Evolutionary conservation across 192 early-diverging fungal genomes (phyloP).

Genomic region (Fimicolochytrium jonesii): DNA sequence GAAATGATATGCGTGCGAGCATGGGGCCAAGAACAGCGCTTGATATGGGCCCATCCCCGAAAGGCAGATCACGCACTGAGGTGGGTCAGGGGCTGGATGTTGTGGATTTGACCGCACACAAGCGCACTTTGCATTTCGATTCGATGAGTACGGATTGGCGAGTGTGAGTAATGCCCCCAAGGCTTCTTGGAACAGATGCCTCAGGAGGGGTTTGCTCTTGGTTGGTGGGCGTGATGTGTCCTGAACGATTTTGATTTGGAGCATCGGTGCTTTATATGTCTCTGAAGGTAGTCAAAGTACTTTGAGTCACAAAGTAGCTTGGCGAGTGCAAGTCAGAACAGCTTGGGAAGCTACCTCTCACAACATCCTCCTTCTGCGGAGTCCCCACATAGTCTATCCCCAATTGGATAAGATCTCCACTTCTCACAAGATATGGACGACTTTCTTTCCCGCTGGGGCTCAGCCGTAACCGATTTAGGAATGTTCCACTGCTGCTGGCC

Average conservation of each 20-base stretch:
- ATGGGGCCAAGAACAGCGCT: constrained; percentile 85
- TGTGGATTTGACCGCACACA: no score
- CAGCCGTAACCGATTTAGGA: constrained; percentile 82
- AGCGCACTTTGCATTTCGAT: constrained; percentile 1
- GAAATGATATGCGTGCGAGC: constrained; percentile 89
- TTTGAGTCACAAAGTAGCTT: no score
- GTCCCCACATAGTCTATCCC: constrained; percentile 87
- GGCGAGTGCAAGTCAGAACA: background rate
- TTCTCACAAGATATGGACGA: constrained; percentile 53
- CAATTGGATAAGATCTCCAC: constrained; percentile 86
- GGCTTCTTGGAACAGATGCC: constrained; percentile 26
- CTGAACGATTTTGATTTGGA: background rate
- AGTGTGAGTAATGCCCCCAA: constrained; percentile 36
- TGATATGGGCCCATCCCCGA: constrained; percentile 82
- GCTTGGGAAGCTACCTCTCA: background rate
- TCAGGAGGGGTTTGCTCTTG: background rate
- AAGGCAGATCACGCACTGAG: constrained; percentile 92
- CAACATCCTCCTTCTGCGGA: constrained; percentile 62
- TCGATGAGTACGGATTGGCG: constrained; percentile 45
- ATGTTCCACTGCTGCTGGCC: constrained; percentile 80
- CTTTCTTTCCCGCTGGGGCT: constrained; percentile 75
- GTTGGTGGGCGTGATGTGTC: no score
- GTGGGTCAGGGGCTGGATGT: constrained; percentile 36
- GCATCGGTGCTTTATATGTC: constrained; percentile 6
- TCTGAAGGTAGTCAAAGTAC: no score